phyloP scores from a whole-genome alignment of 2,329 filamentous ascomycete species.

The Cadophora sp. region DNA sequence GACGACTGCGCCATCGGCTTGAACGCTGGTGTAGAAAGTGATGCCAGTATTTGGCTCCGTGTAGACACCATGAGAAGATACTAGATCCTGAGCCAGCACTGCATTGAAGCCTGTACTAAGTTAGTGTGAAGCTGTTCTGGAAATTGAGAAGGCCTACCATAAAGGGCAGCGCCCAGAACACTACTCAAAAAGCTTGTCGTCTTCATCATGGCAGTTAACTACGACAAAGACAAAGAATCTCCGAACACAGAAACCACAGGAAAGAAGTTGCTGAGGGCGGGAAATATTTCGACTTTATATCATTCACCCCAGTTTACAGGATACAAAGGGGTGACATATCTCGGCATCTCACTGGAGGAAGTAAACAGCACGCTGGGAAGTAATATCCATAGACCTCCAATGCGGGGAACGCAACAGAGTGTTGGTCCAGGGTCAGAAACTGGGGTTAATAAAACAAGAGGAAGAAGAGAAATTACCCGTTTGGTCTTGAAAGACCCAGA shows the following conservation, averaged over 20 bases:
- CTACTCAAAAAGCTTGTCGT: conserved; percentile 34
- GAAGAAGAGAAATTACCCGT: conserved; percentile 26
- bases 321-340: conserved; percentile 19
- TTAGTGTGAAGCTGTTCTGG: conserved; percentile 18
- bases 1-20: conserved; percentile 48
- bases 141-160: conserved; percentile 32
- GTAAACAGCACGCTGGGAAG: conserved; percentile 23
- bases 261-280: conserved; percentile 17
- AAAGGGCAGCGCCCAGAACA: conserved; percentile 35
- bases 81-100: conserved; percentile 40
- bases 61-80: conserved; percentile 45
- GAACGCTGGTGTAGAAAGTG: conserved; percentile 58
- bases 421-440: conserved; percentile 18
- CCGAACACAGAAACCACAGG: conserved; percentile 14
- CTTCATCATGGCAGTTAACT: conserved; percentile 39
- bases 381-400: conserved; percentile 10
- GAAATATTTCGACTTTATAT: conserved; percentile 30
- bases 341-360: conserved; percentile 32
- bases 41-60: conserved; percentile 59
- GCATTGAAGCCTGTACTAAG: conserved; percentile 31
- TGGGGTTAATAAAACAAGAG: conserved; percentile 18
- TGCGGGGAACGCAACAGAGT: conserved; percentile 24
- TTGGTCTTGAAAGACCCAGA: conserved; percentile 27
- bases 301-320: conserved; percentile 13
- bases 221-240: conserved; percentile 26